Percentiles rank a stretch among this genome's conserved stretches.
phyloP scores from a whole-genome alignment of 2,329 filamentous ascomycete genomes.

The Ceratocystis smalleyi region DNA sequence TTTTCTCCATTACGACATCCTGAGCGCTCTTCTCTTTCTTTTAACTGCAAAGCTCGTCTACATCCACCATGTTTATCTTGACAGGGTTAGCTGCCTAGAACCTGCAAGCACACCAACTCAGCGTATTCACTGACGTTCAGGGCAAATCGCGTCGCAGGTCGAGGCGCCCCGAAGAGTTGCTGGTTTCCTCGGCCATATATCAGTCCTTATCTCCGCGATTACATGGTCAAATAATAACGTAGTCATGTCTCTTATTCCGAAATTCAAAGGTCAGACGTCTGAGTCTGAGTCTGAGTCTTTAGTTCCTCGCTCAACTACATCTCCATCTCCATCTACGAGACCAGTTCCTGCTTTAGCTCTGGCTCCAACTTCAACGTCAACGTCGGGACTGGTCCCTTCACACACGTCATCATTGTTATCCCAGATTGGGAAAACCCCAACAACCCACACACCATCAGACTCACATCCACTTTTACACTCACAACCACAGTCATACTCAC shows the following conservation, averaged over 20 bases:
- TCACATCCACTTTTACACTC: not conserved
- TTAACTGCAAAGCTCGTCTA: not conserved
- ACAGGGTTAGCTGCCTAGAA: not conserved
- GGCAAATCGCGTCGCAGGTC: not conserved
- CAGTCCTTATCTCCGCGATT: not conserved
- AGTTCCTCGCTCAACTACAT: not conserved
- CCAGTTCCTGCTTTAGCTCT: not conserved
- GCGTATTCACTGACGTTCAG: not conserved
- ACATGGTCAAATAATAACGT: constrained; percentile 3
- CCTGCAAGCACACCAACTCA: not conserved
- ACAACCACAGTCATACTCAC: constrained; percentile 2
- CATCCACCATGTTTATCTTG: not conserved
- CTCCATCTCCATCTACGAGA: not conserved
- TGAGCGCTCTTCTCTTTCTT: not conserved
- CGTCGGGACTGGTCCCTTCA: not conserved
- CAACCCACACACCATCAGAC: not conserved
- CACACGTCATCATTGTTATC: not conserved
- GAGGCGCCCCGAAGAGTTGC: not conserved
- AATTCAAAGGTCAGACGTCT: constrained; percentile 8
- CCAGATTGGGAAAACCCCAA: not conserved
- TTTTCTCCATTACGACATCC: not conserved
- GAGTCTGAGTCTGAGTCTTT: constrained; percentile 7
- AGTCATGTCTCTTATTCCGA: constrained; percentile 13
- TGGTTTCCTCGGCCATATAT: not conserved
- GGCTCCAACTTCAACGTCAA: not conserved